A percentile compares a stretch with the other conserved stretches of the same genome.
These are phyloP conservation scores for Globisporangium nagaii DNA, from an alignment of 352 stramenopile species.

Conservation along the genomic window DNA sequence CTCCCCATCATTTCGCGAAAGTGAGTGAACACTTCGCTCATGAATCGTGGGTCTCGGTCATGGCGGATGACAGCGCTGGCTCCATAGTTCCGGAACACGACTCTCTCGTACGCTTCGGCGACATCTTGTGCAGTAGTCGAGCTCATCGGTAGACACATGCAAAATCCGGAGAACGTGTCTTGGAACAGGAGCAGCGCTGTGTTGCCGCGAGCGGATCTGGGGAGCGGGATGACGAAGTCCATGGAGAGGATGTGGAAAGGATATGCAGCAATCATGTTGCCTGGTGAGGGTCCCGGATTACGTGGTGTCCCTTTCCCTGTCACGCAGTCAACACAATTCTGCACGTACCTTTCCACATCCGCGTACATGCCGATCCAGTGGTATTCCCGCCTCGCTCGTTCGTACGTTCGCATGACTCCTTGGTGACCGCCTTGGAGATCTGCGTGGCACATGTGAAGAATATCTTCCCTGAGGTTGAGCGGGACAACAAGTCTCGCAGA, in stretches of 20 bases:
- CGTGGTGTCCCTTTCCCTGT: neutral
- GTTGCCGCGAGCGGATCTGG: neutral
- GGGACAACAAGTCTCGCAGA: neutral
- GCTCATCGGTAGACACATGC: slow-evolving; percentile 17
- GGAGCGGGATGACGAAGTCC: slow-evolving; percentile 7
- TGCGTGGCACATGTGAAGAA: neutral
- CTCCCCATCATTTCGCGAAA: slow-evolving; percentile 20
- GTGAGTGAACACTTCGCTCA: slow-evolving; percentile 20
- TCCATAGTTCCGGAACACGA: slow-evolving; percentile 19
- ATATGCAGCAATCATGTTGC: neutral
- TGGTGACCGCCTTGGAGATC: neutral
- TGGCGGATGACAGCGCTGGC: slow-evolving; percentile 14
- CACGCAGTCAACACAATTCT: neutral
- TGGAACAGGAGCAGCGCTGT: slow-evolving; percentile 15
- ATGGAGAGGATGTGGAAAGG: slow-evolving; percentile 3
- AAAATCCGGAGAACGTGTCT: slow-evolving; percentile 14
- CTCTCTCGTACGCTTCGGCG: slow-evolving; percentile 17
- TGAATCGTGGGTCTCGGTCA: slow-evolving; percentile 23
- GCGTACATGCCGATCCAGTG: slow-evolving; percentile 2
- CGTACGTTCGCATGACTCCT: neutral
- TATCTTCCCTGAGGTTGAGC: neutral
- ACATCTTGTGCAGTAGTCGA: slow-evolving; percentile 11
- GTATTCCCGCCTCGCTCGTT: neutral
- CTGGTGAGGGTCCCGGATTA: neutral
- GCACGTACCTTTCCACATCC: neutral